Evolutionary conservation across 192 early-diverging fungal species (phyloP).

Genomic region (Mortierella antarctica): DNA sequence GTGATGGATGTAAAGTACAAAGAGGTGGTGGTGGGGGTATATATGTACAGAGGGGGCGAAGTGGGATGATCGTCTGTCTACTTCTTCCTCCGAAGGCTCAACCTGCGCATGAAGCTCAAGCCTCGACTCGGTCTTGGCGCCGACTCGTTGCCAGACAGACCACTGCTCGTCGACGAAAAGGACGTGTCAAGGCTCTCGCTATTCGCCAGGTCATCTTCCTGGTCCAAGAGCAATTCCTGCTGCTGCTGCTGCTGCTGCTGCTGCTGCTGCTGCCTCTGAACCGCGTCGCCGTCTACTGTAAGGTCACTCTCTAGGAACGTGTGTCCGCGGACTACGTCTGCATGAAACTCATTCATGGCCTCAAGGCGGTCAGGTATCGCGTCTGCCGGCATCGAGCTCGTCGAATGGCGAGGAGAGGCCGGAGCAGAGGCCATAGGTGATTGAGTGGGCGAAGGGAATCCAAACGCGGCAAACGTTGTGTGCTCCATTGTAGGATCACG

Average conservation of each 20-base stretch:
- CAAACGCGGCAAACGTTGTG: slow-evolving; percentile 38
- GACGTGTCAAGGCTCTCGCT: neutral
- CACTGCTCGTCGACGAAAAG: neutral
- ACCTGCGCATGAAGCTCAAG: slow-evolving; percentile 27
- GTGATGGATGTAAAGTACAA: neutral
- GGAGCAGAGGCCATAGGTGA: slow-evolving; percentile 29
- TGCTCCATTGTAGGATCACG: slow-evolving; percentile 16
- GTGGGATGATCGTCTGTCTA: neutral
- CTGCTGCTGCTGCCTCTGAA: neutral
- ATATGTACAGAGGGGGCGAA: slow-evolving; percentile 6
- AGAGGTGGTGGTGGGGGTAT: neutral
- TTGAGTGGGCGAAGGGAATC: slow-evolving; percentile 30
- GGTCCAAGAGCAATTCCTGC: slow-evolving; percentile 2
- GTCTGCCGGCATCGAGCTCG: slow-evolving; percentile 8
- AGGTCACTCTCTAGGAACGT: neutral
- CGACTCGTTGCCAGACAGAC: neutral
- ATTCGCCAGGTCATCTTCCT: neutral
- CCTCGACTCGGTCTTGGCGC: slow-evolving; percentile 6
- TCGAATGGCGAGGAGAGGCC: slow-evolving; percentile 34
- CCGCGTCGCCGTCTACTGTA: too few relatives aligned
- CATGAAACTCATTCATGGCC: slow-evolving; percentile 15
- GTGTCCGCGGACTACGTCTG: neutral
- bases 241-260: slow-evolving; percentile 7
- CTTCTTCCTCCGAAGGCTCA: slow-evolving; percentile 29
- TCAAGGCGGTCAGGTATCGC: neutral